Percentiles rank a stretch among this genome's conserved stretches.
phyloP scores from a whole-genome alignment of 805 yeast species.

The Millerozyma miso region DNA sequence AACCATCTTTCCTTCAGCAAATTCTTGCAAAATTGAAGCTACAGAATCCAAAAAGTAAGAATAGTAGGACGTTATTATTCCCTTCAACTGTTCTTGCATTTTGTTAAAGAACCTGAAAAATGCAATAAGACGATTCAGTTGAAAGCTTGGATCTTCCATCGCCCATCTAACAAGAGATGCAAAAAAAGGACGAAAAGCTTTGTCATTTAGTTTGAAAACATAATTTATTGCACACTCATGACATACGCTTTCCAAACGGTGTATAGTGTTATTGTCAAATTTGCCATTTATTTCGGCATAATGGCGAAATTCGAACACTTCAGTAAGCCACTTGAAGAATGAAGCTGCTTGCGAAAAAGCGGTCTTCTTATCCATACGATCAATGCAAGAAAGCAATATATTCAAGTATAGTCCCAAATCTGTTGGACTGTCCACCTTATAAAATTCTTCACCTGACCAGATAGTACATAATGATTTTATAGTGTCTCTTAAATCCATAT shows the following conservation, averaged over 20 bases:
- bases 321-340: conserved; percentile 65
- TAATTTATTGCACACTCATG: conserved; percentile 68
- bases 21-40: conserved; percentile 49
- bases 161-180: conserved; percentile 90
- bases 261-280: conserved; percentile 69
- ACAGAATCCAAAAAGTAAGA: conserved; percentile 82
- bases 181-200: conserved; percentile 88
- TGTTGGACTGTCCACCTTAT: conserved; percentile 28
- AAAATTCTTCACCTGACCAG: conserved; percentile 48
- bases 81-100: conserved; percentile 76
- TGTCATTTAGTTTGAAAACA: conserved; percentile 90
- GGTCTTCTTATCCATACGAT: conserved; percentile 63
- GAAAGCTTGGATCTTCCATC: conserved; percentile 52
- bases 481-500: conserved; percentile 62
- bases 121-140: conserved; percentile 58
- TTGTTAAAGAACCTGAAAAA: conserved; percentile 84
- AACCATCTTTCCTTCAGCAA: conserved; percentile 35
- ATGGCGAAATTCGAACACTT: conserved; percentile 65
- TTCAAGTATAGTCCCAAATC: conserved; percentile 66
- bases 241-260: conserved; percentile 75
- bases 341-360: conserved; percentile 66
- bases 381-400: conserved; percentile 62
- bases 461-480: conserved; percentile 56
- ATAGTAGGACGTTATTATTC: conserved; percentile 84
- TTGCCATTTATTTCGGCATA: conserved; percentile 23